These are phyloP conservation scores for Zopfochytrium polystomum DNA, from an alignment of 371 early-diverging fungal genomes.

Conservation along the genomic window DNA sequence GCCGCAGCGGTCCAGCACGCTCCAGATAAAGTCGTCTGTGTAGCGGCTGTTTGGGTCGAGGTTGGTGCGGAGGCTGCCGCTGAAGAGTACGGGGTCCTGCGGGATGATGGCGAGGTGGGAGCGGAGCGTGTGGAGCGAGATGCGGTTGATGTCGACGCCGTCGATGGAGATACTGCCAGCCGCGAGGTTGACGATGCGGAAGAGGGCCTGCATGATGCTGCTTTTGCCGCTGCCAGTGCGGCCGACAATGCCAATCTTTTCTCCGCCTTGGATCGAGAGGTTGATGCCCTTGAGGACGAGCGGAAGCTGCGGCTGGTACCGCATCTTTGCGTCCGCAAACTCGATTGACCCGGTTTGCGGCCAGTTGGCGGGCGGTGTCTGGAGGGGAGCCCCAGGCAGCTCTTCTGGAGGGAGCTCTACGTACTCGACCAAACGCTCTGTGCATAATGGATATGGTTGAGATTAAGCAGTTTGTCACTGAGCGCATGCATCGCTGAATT, in stretches of 20 bases:
- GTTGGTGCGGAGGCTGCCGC: conserved; percentile 60
- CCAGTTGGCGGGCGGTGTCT: conserved; percentile 68
- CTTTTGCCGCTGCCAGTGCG: conserved; percentile 41
- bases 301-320: conserved; percentile 60
- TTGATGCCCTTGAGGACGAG: conserved; percentile 61
- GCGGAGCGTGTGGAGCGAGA: conserved; percentile 65
- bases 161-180: conserved; percentile 63
- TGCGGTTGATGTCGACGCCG: conserved; percentile 52
- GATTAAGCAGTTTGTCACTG: too few species aligned
- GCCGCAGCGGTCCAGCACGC: conserved; percentile 37
- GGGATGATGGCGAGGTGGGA: conserved; percentile 73
- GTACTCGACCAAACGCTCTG: conserved; percentile 78
- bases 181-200: conserved; percentile 58
- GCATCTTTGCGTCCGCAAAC: conserved; percentile 58
- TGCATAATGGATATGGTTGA: too few species aligned
- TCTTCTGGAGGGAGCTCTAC: conserved; percentile 41
- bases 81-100: conserved; percentile 93
- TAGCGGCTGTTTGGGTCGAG: conserved; percentile 71
- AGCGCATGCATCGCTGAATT: not conserved
- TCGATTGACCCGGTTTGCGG: conserved; percentile 61
- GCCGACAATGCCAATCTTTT: conserved; percentile 72
- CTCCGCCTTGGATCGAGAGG: conserved; percentile 52
- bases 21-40: conserved; percentile 46
- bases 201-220: conserved; percentile 50
- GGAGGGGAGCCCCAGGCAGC: conserved; percentile 31